Evolutionary conservation across 1,139 yeast genomes (phyloP).

Genomic region (Yamadazyma songkhlaensis): DNA sequence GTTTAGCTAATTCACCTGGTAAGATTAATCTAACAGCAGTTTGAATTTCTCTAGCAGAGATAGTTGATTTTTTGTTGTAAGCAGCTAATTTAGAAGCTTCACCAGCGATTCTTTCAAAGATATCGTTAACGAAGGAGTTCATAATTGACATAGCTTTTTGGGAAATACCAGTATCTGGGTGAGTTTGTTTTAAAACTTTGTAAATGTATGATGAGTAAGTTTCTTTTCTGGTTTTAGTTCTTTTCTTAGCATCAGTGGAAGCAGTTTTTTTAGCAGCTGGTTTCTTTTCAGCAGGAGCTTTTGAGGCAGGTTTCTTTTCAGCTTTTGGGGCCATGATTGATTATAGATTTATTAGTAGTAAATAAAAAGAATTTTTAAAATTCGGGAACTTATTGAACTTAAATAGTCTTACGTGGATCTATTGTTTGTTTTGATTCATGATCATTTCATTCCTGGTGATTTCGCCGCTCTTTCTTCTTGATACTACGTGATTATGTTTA

Average conservation of each 20-base stretch:
- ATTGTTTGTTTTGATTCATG: too few relatives aligned
- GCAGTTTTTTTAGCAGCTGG: constrained; percentile 95
- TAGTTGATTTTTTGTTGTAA: constrained; percentile 98
- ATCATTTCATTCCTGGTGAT: too few relatives aligned
- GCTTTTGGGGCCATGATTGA: constrained; percentile 89
- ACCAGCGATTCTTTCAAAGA: constrained; percentile 91
- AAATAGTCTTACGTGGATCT: too few relatives aligned
- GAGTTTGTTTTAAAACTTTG: constrained; percentile 98
- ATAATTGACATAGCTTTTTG: constrained; percentile 99
- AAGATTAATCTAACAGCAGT: constrained; percentile 98
- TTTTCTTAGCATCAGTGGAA: constrained; percentile 84
- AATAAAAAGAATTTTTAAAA: constrained; percentile 2
- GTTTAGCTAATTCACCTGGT: constrained; percentile 99
- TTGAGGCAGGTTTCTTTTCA: constrained; percentile 98
- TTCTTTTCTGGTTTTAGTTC: constrained; percentile 97
- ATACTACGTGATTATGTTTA: too few relatives aligned
- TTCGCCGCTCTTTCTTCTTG: too few relatives aligned
- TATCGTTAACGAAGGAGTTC: constrained; percentile 98
- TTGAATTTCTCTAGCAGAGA: constrained; percentile 98
- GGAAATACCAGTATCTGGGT: constrained; percentile 99
- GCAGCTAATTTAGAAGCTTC: constrained; percentile 99
- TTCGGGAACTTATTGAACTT: not conserved
- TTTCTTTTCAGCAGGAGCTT: constrained; percentile 98
- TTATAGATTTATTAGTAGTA: constrained; percentile 16
- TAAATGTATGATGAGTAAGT: constrained; percentile 97